phyloP scores from a whole-genome alignment of 805 yeast species.

The Barnettozyma pratensis region DNA sequence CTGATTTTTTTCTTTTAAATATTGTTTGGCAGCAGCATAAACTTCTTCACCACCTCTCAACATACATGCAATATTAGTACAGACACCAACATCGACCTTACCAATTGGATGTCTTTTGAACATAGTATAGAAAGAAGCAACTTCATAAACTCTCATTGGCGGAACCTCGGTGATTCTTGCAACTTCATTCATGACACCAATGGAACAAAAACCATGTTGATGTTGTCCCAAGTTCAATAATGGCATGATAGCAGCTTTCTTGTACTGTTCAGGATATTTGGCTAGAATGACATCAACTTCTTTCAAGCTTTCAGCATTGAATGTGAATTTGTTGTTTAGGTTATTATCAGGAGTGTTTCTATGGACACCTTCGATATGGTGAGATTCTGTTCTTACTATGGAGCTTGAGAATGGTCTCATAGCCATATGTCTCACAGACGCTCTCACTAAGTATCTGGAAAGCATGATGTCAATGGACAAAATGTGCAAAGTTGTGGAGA shows the following conservation, averaged over 20 bases:
- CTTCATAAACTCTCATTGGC: slow-evolving; percentile 91
- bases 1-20: slow-evolving; percentile 62
- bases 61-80: slow-evolving; percentile 89
- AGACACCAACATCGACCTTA: slow-evolving; percentile 74
- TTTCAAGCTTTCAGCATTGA: slow-evolving; percentile 54
- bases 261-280: slow-evolving; percentile 82
- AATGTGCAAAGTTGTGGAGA: background rate
- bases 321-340: slow-evolving; percentile 65
- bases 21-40: slow-evolving; percentile 60
- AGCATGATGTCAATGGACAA: background rate
- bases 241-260: slow-evolving; percentile 87
- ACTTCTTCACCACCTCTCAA: slow-evolving; percentile 78
- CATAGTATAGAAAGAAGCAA: slow-evolving; percentile 90
- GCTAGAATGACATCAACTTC: slow-evolving; percentile 71
- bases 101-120: slow-evolving; percentile 85
- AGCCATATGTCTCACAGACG: background rate
- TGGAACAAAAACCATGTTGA: slow-evolving; percentile 80
- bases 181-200: slow-evolving; percentile 85
- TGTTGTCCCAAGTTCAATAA: slow-evolving; percentile 82
- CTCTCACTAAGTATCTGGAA: background rate
- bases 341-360: slow-evolving; percentile 68
- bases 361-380: slow-evolving; percentile 45
- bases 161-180: slow-evolving; percentile 84
- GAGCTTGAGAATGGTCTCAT: background rate
- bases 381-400: slow-evolving; percentile 1